These are phyloP conservation scores for Fusarium nurragi DNA, from an alignment of 2,329 filamentous ascomycete species.

Conservation along the genomic window DNA sequence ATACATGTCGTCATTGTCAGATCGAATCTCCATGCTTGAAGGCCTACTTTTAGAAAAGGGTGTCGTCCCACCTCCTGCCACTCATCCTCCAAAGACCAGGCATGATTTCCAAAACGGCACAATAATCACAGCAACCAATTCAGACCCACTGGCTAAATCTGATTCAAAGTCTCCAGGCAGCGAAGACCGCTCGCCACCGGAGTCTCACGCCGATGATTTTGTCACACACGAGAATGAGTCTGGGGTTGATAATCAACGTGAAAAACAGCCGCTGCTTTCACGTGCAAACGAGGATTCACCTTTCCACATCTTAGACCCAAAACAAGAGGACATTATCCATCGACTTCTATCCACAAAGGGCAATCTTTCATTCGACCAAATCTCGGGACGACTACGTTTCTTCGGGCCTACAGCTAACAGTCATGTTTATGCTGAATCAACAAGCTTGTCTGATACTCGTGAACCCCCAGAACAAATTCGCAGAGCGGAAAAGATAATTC, in stretches of 20 bases:
- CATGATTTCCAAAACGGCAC: constrained; percentile 49
- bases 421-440: constrained; percentile 58
- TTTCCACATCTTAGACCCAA: constrained; percentile 51
- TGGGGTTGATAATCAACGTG: constrained; percentile 29
- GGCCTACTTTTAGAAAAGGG: constrained; percentile 61
- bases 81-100: constrained; percentile 63
- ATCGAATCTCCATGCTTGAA: constrained; percentile 62
- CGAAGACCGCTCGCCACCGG: constrained; percentile 46
- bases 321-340: constrained; percentile 59
- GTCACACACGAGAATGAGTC: constrained; percentile 42
- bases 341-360: constrained; percentile 60
- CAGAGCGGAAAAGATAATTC: constrained; percentile 59
- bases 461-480: constrained; percentile 58
- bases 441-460: constrained; percentile 48
- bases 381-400: constrained; percentile 60
- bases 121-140: background rate
- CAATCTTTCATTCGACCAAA: constrained; percentile 61
- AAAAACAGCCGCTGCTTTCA: constrained; percentile 36
- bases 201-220: constrained; percentile 49
- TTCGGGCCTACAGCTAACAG: constrained; percentile 64
- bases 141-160: constrained; percentile 11
- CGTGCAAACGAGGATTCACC: constrained; percentile 46
- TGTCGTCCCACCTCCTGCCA: constrained; percentile 59
- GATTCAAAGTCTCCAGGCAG: constrained; percentile 29
- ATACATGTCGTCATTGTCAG: constrained; percentile 66